phyloP scores from a whole-genome alignment of 306 rosid genomes.

The Phaseolus lunatus region DNA sequence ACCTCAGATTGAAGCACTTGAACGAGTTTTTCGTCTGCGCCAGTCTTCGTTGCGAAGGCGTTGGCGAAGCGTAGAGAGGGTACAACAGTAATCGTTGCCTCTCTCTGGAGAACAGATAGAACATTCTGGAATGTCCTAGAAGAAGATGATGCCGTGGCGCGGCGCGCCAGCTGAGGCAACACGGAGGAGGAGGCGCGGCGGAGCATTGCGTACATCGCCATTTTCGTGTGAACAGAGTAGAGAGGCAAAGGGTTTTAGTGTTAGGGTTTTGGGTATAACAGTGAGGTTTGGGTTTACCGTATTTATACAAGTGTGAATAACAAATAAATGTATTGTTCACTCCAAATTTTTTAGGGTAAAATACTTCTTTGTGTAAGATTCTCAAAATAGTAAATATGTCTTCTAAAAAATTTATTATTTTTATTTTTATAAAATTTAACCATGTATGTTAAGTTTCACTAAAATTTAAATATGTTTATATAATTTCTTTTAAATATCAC shows the following conservation, averaged over 20 bases:
- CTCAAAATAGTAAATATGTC: too few relatives aligned
- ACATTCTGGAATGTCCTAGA: conserved; percentile 60
- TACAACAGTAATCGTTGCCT: conserved; percentile 18
- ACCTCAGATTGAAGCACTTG: conserved; percentile 66
- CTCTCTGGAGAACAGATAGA: conserved; percentile 46
- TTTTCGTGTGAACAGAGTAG: conserved; percentile 27
- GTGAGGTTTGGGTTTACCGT: neutral
- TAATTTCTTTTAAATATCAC: too few relatives aligned
- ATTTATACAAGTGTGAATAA: neutral
- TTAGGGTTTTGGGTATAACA: conserved; percentile 41
- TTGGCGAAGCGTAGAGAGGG: conserved; percentile 60
- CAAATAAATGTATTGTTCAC: too few relatives aligned
- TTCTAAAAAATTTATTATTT: too few relatives aligned
- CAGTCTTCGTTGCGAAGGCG: conserved; percentile 38
- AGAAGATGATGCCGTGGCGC: conserved; percentile 52
- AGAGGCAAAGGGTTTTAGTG: conserved; percentile 39
- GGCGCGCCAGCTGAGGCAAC: conserved; percentile 55
- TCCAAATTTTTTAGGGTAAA: too few relatives aligned
- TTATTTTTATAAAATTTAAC: too few relatives aligned
- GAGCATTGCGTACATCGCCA: conserved; percentile 66
- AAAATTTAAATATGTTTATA: too few relatives aligned
- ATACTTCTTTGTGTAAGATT: too few relatives aligned
- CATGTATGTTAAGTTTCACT: too few relatives aligned
- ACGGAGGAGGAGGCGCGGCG: conserved; percentile 68
- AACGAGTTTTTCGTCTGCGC: conserved; percentile 50